These are phyloP conservation scores for Achaetomium macrosporum DNA, from an alignment of 2,329 filamentous ascomycete genomes.

Conservation along the genomic window DNA sequence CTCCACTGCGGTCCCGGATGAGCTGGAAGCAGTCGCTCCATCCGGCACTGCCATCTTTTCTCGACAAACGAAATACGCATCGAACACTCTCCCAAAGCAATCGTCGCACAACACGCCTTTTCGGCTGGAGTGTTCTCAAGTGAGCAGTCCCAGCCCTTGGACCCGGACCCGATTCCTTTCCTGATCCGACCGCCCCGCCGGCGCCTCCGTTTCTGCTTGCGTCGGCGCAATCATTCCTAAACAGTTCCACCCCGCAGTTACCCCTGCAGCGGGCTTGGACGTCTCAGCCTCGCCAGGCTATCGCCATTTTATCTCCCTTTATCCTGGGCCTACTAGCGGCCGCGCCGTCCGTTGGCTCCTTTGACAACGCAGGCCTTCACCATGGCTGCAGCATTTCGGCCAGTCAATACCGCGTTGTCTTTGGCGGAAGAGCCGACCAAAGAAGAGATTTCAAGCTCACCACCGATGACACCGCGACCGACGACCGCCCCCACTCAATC, in stretches of 20 bases:
- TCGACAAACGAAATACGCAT: background rate
- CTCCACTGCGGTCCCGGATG: conserved; percentile 19
- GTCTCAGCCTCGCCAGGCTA: conserved; percentile 29
- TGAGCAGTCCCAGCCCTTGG: conserved; percentile 10
- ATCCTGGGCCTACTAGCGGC: conserved; percentile 12
- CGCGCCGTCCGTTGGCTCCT: conserved; percentile 15
- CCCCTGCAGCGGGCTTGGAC: conserved; percentile 28
- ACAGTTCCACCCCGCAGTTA: conserved; percentile 28
- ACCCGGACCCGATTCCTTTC: conserved; percentile 3
- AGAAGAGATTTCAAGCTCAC: conserved; percentile 45
- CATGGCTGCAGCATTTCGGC: conserved; percentile 54
- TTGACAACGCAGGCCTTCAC: conserved; percentile 16
- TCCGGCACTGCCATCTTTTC: conserved; percentile 17
- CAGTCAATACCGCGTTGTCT: conserved; percentile 53
- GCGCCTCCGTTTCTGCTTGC: conserved; percentile 14
- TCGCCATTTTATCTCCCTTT: conserved; percentile 24
- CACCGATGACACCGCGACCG: conserved; percentile 31
- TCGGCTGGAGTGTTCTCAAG: conserved; percentile 13
- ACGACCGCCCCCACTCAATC: conserved; percentile 28
- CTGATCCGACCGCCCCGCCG: conserved; percentile 2
- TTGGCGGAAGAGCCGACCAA: conserved; percentile 38
- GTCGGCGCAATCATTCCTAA: conserved; percentile 28
- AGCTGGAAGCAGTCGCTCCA: conserved; percentile 14
- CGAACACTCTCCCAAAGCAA: conserved; percentile 3
- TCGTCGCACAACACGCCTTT: conserved; percentile 12